These are phyloP conservation scores for Zarea fungicola DNA, from an alignment of 2,329 filamentous ascomycete species.

Conservation along the genomic window DNA sequence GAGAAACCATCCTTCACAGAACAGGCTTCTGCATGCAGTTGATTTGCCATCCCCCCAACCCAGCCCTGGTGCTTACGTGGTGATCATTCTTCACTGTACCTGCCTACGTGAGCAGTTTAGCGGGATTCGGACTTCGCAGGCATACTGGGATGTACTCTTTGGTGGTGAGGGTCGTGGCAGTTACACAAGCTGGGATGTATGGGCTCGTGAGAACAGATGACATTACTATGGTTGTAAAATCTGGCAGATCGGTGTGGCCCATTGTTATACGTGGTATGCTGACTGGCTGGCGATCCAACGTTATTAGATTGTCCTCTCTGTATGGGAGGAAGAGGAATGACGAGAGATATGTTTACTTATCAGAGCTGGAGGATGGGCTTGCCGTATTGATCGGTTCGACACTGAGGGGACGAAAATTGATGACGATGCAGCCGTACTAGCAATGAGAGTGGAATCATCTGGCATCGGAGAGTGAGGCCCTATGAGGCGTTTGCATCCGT, in stretches of 20 bases:
- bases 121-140: slow-evolving; percentile 7
- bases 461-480: not conserved
- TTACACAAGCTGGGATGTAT: not conserved
- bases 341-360: not conserved
- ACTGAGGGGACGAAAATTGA: not conserved
- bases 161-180: not conserved
- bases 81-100: not conserved
- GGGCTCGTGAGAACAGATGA: not conserved
- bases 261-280: not conserved
- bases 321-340: too few species aligned
- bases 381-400: not conserved
- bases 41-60: not conserved
- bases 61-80: slow-evolving; percentile 7
- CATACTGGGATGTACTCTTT: not conserved
- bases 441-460: not conserved
- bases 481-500: not conserved
- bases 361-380: not conserved
- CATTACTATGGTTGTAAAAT: not conserved
- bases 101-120: not conserved
- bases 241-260: not conserved
- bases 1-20: not conserved
- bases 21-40: not conserved
- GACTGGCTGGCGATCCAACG: slow-evolving; percentile 1
- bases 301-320: not conserved
- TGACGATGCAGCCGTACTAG: not conserved